Percentiles rank a stretch among this genome's conserved stretches.
Conservation (phyloP, 352 stramenopile genomes). For the Phytopythium helicoides region DNA sequence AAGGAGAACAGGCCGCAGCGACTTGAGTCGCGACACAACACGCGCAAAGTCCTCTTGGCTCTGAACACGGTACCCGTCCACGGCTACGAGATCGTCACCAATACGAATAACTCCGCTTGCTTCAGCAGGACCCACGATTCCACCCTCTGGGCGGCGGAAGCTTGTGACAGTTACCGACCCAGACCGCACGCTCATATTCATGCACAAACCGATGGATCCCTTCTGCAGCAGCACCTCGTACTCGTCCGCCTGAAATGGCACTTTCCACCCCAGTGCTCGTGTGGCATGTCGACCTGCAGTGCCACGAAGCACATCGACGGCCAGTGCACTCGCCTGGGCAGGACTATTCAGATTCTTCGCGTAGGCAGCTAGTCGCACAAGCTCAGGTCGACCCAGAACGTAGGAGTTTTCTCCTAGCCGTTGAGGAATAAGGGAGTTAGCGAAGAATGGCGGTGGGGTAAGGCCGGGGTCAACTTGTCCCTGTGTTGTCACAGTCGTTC, state of each 20-base stretch:
- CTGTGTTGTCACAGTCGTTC: background rate
- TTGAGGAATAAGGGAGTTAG: slow-evolving; percentile 55
- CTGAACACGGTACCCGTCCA: slow-evolving; percentile 78
- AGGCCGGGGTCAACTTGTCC: slow-evolving; percentile 44
- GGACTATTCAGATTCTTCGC: slow-evolving; percentile 61
- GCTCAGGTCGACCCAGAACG: slow-evolving; percentile 39
- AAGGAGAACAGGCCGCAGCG: slow-evolving; percentile 66
- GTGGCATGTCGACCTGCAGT: slow-evolving; percentile 36
- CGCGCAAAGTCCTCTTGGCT: slow-evolving; percentile 80
- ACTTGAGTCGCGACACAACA: slow-evolving; percentile 82
- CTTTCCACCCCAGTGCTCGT: slow-evolving; percentile 62
- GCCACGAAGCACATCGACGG: slow-evolving; percentile 63
- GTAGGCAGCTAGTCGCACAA: slow-evolving; percentile 48
- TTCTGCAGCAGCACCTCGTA: slow-evolving; percentile 88
- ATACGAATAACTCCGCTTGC: slow-evolving; percentile 76
- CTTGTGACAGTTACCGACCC: slow-evolving; percentile 81
- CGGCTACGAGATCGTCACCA: slow-evolving; percentile 75
- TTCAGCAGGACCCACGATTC: slow-evolving; percentile 77
- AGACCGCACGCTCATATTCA: slow-evolving; percentile 89
- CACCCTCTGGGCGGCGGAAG: slow-evolving; percentile 71
- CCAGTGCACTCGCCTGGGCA: slow-evolving; percentile 62
- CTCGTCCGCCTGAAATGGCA: slow-evolving; percentile 63
- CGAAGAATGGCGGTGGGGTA: slow-evolving; percentile 54
- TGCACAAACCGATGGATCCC: slow-evolving; percentile 82
- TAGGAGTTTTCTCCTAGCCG: slow-evolving; percentile 64